Evolutionary conservation across 2,329 filamentous ascomycete species (phyloP).

Genomic region (Scytalidium sp.): DNA sequence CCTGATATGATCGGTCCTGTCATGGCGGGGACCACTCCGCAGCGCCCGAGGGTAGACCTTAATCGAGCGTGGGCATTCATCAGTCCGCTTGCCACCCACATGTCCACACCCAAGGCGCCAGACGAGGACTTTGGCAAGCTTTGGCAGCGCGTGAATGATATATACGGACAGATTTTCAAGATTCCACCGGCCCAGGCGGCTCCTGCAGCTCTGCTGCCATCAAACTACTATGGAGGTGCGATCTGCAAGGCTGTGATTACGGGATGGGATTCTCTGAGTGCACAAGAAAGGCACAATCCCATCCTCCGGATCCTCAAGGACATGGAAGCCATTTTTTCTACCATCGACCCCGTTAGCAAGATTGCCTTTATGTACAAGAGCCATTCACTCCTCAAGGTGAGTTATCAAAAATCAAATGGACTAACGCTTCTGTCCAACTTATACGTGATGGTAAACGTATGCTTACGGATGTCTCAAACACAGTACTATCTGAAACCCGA

Average conservation of each 20-base stretch:
- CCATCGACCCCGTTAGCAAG: constrained; percentile 14
- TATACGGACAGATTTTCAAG: constrained; percentile 12
- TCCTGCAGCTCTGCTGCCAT: background rate
- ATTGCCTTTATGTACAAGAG: constrained; percentile 17
- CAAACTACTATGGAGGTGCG: background rate
- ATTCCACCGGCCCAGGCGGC: background rate
- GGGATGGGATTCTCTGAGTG: constrained; percentile 12
- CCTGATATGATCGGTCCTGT: background rate
- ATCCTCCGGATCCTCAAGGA: constrained; percentile 13
- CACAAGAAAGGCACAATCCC: constrained; percentile 12
- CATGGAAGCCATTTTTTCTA: constrained; percentile 12
- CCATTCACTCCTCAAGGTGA: constrained; percentile 13
- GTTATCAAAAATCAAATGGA: background rate
- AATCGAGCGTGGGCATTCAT: background rate
- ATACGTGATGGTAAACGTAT: background rate
- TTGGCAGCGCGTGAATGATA: constrained; percentile 12
- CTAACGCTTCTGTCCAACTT: too few relatives aligned
- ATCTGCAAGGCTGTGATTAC: constrained; percentile 8
- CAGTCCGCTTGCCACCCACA: background rate
- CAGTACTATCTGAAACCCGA: constrained; percentile 16
- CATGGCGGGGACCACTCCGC: background rate
- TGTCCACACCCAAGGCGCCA: constrained; percentile 2
- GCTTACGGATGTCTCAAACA: background rate
- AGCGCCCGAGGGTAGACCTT: background rate
- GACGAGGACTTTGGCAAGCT: constrained; percentile 6